phyloP scores from a whole-genome alignment of 2,329 filamentous ascomycete genomes.

The Trichophyton benhamiae region DNA sequence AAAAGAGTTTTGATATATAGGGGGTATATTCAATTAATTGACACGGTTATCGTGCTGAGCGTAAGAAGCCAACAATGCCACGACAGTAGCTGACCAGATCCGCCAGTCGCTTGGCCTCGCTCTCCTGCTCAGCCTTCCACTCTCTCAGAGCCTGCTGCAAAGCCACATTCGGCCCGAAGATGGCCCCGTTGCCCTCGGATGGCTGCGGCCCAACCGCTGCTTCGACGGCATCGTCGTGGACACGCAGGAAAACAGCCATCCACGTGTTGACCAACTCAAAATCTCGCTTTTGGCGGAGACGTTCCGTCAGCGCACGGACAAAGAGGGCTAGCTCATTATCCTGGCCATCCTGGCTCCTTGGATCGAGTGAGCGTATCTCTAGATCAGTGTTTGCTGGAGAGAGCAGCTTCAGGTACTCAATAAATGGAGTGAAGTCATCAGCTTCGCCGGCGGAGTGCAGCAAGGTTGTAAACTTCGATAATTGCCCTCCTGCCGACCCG shows the following conservation, averaged over 20 bases:
- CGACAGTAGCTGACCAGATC: conserved; percentile 75
- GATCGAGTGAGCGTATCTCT: conserved; percentile 68
- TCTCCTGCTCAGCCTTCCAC: conserved; percentile 62
- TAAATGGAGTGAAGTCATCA: conserved; percentile 54
- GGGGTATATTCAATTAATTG: not conserved
- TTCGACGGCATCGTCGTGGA: conserved; percentile 55
- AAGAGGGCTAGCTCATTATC: conserved; percentile 64
- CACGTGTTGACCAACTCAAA: conserved; percentile 93
- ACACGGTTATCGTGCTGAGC: conserved; percentile 38
- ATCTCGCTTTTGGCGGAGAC: conserved; percentile 58
- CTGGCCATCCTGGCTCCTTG: conserved; percentile 7
- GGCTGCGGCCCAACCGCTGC: conserved; percentile 13
- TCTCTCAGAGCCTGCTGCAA: conserved; percentile 49
- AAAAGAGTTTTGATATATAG: not conserved
- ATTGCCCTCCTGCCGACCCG: conserved; percentile 20
- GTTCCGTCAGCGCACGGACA: conserved; percentile 62
- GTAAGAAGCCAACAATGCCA: conserved; percentile 72
- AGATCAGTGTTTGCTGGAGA: conserved; percentile 78
- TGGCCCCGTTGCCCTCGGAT: conserved; percentile 30
- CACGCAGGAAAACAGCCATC: conserved; percentile 85
- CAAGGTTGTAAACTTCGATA: conserved; percentile 36
- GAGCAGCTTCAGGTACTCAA: conserved; percentile 67
- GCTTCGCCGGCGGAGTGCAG: conserved; percentile 37
- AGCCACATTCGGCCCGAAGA: conserved; percentile 32
- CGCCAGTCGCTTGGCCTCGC: conserved; percentile 58